Percentiles rank a stretch among this genome's conserved stretches.
Evolutionary conservation across 208 protist genomes (phyloP).

Genomic region (Trypanosoma lewisi): DNA sequence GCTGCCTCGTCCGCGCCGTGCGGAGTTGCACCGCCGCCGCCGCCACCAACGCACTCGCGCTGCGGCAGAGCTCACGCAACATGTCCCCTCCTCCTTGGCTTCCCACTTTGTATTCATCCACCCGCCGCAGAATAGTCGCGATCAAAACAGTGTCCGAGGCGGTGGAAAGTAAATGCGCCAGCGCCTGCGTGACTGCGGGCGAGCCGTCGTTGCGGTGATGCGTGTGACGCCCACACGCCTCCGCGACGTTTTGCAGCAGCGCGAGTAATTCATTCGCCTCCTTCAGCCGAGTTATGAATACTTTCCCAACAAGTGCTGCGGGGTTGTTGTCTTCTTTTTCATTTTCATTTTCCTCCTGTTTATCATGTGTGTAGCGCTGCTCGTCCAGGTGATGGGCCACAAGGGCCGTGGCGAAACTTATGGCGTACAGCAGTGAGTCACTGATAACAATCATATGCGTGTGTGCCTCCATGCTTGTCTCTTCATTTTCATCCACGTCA

Average conservation of each 20-base stretch:
- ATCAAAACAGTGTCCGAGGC: constrained; percentile 19
- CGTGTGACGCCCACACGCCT: constrained; percentile 29
- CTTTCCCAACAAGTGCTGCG: constrained; percentile 4
- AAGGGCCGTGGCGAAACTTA: constrained; percentile 67
- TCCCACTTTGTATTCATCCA: background rate
- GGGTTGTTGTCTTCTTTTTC: background rate
- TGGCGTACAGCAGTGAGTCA: constrained; percentile 73
- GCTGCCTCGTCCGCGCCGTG: constrained; percentile 29
- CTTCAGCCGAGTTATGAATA: constrained; percentile 6
- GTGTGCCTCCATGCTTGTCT: constrained; percentile 2
- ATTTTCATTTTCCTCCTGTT: background rate
- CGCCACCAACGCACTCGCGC: constrained; percentile 37
- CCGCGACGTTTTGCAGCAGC: constrained; percentile 30
- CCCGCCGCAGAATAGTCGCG: constrained; percentile 20
- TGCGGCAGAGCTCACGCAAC: constrained; percentile 26
- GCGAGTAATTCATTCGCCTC: constrained; percentile 31
- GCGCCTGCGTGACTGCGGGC: constrained; percentile 36
- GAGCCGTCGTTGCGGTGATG: constrained; percentile 29
- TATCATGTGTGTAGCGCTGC: constrained; percentile 12
- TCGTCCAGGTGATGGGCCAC: constrained; percentile 54
- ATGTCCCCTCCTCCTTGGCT: constrained; percentile 8
- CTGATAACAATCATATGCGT: constrained; percentile 29
- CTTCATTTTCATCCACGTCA: background rate
- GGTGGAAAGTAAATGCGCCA: constrained; percentile 38
- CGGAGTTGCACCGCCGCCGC: constrained; percentile 42